phyloP scores from a whole-genome alignment of 305 asterid species.

The Fraxinus albicans region DNA sequence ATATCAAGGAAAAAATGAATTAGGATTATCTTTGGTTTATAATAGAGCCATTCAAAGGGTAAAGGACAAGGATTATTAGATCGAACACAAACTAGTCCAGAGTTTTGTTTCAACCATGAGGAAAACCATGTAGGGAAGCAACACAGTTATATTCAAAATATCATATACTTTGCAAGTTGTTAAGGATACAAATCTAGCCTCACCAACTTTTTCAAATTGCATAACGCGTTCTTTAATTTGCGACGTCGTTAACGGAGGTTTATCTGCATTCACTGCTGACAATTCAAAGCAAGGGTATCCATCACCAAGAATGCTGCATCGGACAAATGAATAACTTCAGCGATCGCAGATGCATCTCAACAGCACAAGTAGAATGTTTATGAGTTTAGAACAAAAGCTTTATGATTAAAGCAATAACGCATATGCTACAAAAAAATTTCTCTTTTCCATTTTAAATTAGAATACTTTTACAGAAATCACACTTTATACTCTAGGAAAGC shows the following conservation, averaged over 20 bases:
- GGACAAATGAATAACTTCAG: slow-evolving; percentile 15
- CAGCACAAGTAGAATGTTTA: slow-evolving; percentile 15
- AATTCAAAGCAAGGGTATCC: slow-evolving; percentile 95
- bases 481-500: neutral
- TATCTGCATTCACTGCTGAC: slow-evolving; percentile 92
- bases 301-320: slow-evolving; percentile 79
- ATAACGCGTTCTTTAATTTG: slow-evolving; percentile 73
- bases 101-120: neutral
- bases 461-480: neutral
- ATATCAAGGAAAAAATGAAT: neutral
- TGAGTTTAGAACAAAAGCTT: neutral
- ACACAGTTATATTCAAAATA: neutral
- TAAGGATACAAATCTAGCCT: slow-evolving; percentile 32
- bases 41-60: neutral
- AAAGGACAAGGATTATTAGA: neutral
- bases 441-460: neutral
- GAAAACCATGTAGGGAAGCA: neutral
- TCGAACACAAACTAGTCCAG: neutral
- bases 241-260: slow-evolving; percentile 72
- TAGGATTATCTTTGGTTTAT: neutral
- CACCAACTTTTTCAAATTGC: slow-evolving; percentile 85
- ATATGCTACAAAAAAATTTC: slow-evolving; percentile 1
- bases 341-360: slow-evolving; percentile 15
- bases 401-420: neutral
- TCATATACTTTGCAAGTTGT: slow-evolving; percentile 16